Conservation (phyloP, 2,329 filamentous ascomycete genomes). For the Fusarium devonianum region DNA sequence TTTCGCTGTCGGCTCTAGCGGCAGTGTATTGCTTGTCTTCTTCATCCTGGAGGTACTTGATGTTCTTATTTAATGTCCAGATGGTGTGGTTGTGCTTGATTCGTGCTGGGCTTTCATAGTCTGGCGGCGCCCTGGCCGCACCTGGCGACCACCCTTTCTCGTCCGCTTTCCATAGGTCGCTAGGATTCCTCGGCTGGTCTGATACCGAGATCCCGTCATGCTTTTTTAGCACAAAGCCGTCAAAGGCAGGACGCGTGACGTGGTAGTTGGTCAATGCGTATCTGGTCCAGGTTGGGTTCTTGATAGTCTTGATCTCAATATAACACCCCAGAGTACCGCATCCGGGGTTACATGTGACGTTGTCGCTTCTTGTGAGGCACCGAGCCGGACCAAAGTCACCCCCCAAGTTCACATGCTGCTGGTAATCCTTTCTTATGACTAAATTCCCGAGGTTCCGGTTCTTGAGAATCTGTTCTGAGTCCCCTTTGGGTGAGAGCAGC, state of each 20-base stretch:
- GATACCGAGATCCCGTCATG: no score
- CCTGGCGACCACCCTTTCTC: background rate
- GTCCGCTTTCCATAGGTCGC: background rate
- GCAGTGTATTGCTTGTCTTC: background rate
- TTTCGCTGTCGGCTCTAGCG: background rate
- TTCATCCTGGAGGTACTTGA: background rate
- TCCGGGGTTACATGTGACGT: background rate
- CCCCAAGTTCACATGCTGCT: background rate
- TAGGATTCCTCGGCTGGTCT: background rate
- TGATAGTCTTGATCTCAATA: background rate
- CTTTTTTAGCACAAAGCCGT: background rate
- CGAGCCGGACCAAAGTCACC: background rate
- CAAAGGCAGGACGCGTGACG: background rate
- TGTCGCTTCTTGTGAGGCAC: background rate
- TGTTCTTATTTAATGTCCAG: background rate
- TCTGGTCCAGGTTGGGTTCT: background rate
- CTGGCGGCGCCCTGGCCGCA: background rate
- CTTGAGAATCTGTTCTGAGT: background rate
- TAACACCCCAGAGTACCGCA: conserved; percentile 1
- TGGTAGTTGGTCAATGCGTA: conserved; percentile 3
- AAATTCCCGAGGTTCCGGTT: background rate
- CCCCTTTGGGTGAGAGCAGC: background rate
- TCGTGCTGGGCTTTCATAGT: background rate
- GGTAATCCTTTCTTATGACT: background rate
- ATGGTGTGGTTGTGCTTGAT: background rate